Percentiles rank a stretch among this genome's conserved stretches.
These are phyloP conservation scores for Exophiala sideris DNA, from an alignment of 2,329 filamentous ascomycete species.

Conservation along the genomic window DNA sequence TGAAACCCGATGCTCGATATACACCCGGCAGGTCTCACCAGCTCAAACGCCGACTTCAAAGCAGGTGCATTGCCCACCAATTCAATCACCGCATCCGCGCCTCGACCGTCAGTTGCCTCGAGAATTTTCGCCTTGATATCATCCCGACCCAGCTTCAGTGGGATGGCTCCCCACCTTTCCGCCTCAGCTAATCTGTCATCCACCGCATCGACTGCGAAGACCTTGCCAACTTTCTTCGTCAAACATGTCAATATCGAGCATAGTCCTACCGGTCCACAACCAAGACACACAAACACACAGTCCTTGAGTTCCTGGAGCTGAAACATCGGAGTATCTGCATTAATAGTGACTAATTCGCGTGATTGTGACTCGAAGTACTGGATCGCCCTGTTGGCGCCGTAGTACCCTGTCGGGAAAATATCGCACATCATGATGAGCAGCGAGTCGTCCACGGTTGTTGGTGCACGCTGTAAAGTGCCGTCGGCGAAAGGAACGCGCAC, in stretches of 20 bases:
- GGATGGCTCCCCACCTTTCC: conserved; percentile 57
- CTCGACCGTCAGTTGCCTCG: conserved; percentile 55
- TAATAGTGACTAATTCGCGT: neutral
- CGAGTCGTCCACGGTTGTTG: conserved; percentile 30
- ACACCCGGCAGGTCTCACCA: conserved; percentile 13
- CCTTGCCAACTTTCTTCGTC: conserved; percentile 9
- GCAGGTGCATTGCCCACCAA: conserved; percentile 12
- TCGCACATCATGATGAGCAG: conserved; percentile 29
- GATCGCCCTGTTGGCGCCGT: conserved; percentile 62
- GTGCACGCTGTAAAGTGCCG: conserved; percentile 45
- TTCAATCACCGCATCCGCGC: conserved; percentile 58
- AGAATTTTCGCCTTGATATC: conserved; percentile 58
- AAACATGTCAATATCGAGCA: conserved; percentile 69
- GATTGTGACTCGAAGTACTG: conserved; percentile 47
- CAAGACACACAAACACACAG: conserved; percentile 58
- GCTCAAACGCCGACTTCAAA: conserved; percentile 13
- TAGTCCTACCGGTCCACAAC: conserved; percentile 61
- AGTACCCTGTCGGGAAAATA: conserved; percentile 24
- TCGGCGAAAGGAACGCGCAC: conserved; percentile 52
- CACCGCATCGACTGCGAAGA: conserved; percentile 58
- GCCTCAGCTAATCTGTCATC: conserved; percentile 56
- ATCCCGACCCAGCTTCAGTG: conserved; percentile 60
- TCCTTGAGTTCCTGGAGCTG: neutral
- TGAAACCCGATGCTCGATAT: conserved; percentile 18
- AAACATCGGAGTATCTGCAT: neutral